Conservation (phyloP, 257 asterid genomes). For the Nicotiana attenuata region DNA sequence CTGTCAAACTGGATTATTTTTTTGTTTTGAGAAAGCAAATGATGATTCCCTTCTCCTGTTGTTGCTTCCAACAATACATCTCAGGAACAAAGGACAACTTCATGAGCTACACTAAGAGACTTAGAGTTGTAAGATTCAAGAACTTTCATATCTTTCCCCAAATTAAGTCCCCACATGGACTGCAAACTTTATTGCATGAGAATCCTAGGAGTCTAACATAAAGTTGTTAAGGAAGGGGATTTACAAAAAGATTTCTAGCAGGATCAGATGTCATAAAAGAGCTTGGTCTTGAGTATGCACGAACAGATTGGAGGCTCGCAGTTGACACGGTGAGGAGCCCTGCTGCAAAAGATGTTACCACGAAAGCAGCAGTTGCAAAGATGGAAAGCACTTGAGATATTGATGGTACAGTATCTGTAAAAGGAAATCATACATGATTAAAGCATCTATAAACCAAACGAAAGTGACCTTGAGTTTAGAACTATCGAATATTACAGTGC, state of each 20-base stretch:
- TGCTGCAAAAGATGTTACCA: slow-evolving; percentile 54
- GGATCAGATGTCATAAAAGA: slow-evolving; percentile 55
- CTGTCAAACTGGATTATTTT: background rate
- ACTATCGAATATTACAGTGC: slow-evolving; percentile 56
- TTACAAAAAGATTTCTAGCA: slow-evolving; percentile 75
- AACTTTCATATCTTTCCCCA: background rate
- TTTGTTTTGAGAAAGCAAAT: background rate
- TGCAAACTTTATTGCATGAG: background rate
- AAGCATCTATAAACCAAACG: background rate
- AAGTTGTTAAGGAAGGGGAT: slow-evolving; percentile 19
- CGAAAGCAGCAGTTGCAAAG: slow-evolving; percentile 63
- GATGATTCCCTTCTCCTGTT: background rate
- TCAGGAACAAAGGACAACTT: background rate
- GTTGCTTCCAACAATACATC: background rate
- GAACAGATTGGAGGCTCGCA: slow-evolving; percentile 62
- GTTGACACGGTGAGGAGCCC: slow-evolving; percentile 79
- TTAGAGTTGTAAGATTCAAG: background rate
- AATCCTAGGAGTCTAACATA: background rate
- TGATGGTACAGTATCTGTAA: slow-evolving; percentile 65
- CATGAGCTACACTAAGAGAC: background rate
- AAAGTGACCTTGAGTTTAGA: background rate
- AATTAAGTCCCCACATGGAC: background rate
- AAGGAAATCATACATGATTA: background rate
- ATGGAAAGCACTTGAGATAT: slow-evolving; percentile 59
- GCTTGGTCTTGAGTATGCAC: slow-evolving; percentile 57